A percentile compares a stretch with the other conserved stretches of the same genome.
These are phyloP conservation scores for Mycena polygramma DNA, from an alignment of 768 basidiomycete genomes.

Conservation along the genomic window DNA sequence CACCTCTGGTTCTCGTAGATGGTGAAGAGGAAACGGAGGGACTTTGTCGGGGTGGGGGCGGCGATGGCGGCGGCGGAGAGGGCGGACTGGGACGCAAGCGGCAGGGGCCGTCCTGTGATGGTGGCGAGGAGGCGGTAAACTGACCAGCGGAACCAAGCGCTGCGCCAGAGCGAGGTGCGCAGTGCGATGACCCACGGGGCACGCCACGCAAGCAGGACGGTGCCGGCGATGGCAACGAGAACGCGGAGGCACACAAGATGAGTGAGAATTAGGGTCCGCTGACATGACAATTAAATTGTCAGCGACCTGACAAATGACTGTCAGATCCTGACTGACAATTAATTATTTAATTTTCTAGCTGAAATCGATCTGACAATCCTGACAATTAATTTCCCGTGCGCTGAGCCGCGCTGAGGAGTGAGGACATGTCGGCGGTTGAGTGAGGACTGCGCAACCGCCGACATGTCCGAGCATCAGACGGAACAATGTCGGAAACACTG, in stretches of 20 bases:
- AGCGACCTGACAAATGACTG: too few relatives aligned
- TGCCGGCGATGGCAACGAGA: conserved; percentile 70
- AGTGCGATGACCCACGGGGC: conserved; percentile 76
- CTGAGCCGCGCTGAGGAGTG: too few relatives aligned
- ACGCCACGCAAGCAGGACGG: conserved; percentile 69
- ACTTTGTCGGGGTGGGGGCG: conserved; percentile 51
- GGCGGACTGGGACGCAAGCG: conserved; percentile 46
- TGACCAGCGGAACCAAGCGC: conserved; percentile 77
- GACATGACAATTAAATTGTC: too few relatives aligned
- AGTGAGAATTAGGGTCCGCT: too few relatives aligned
- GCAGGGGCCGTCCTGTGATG: conserved; percentile 69
- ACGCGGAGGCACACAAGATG: conserved; percentile 73
- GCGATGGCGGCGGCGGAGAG: conserved; percentile 51
- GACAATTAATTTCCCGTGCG: too few relatives aligned
- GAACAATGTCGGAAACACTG: too few relatives aligned
- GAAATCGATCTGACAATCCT: too few relatives aligned
- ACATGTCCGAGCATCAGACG: too few relatives aligned
- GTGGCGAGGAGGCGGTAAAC: conserved; percentile 64
- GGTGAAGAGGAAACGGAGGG: conserved; percentile 87
- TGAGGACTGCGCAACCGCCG: too few relatives aligned
- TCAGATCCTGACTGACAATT: too few relatives aligned
- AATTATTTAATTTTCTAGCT: too few relatives aligned
- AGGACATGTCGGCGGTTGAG: too few relatives aligned
- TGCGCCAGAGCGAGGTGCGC: conserved; percentile 69
- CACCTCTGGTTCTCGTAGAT: conserved; percentile 95